Percentiles rank a stretch among this genome's conserved stretches.
phyloP scores from a whole-genome alignment of 345 rosid species.

The Syzygium aromaticum region DNA sequence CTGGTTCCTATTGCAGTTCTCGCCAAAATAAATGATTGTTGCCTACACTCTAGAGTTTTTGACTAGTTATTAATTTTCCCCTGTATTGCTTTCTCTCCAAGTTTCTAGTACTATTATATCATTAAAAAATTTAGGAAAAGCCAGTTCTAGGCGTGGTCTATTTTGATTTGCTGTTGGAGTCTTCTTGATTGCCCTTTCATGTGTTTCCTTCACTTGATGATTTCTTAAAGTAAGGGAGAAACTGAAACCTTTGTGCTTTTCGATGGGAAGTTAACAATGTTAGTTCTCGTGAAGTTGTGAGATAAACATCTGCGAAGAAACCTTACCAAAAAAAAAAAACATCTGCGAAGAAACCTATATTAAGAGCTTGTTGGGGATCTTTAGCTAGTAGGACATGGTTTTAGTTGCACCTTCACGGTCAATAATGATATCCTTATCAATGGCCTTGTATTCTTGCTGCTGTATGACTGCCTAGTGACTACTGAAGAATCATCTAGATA shows the following conservation, averaged over 20 bases:
- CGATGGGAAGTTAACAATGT: background rate
- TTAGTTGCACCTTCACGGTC: background rate
- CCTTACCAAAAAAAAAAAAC: no score
- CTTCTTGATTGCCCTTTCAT: background rate
- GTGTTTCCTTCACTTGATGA: background rate
- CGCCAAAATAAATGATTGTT: background rate
- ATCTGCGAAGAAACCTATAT: background rate
- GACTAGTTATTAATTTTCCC: background rate
- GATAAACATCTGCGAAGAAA: background rate
- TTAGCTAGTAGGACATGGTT: background rate
- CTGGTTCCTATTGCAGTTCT: background rate
- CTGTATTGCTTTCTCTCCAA: background rate
- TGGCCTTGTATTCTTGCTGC: background rate
- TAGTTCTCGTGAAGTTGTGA: background rate
- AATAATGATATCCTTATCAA: background rate
- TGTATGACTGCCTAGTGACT: background rate
- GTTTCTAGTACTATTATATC: background rate
- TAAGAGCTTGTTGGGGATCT: background rate
- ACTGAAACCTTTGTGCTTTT: background rate
- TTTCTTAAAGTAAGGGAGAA: background rate
- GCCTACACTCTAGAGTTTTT: background rate
- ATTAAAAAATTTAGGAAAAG: background rate
- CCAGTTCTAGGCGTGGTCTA: background rate
- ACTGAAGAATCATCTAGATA: background rate
- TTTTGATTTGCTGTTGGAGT: background rate